Evolutionary conservation across 192 early-diverging fungal species (phyloP), one percentile per base, ranked within the genome.

Genomic region (Podila epigama): DNA sequence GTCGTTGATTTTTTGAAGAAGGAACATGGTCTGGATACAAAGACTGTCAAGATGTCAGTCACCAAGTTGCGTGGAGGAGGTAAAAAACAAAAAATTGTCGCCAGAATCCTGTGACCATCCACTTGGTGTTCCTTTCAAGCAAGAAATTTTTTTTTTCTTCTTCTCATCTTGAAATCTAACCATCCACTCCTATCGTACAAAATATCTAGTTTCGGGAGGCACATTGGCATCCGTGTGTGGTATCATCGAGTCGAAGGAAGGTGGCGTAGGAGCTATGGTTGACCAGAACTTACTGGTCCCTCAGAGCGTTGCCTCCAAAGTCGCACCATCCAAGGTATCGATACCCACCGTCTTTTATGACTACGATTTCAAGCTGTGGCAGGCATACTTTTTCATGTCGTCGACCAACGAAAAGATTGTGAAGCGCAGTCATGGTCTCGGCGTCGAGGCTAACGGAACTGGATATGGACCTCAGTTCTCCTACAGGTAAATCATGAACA

Each of bases 21-120:
- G 11, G 67, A 85, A 31, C 65, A 87, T 48, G 63, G 78, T 13
- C 61, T 85, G 44, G 79, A 85, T 25, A 80, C 89, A 39, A 79
- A 83, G 7, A 75, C 85, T n/a, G 89, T 88, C n/a, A 91, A 92
- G 70, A 79, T 83, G 32, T 88, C 88, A 4, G 75, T 93, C 15
- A 79, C 65, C 3, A 79, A 83, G 22, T 20, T 60, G 29, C 73
- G 67, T 29, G 83, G 84, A 11, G 54, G 61, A 2, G 79, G 82
- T 62, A 78, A 64, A 16, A 48, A 48, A 25, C 2, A 48, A 25
- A 48, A 5, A 25, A 48, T 18, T 22, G 3, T 9, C n/a, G 44
- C 6, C 13, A 22, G 44, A 20, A 48, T 2, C n/a, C n/a, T n/a
- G n/a, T n/a, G n/a, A n/a, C n/a, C n/a, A n/a, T n/a, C n/a, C n/a